These are phyloP conservation scores for Neurospora discreta DNA, from an alignment of 495 filamentous ascomycete species.

Conservation along the genomic window DNA sequence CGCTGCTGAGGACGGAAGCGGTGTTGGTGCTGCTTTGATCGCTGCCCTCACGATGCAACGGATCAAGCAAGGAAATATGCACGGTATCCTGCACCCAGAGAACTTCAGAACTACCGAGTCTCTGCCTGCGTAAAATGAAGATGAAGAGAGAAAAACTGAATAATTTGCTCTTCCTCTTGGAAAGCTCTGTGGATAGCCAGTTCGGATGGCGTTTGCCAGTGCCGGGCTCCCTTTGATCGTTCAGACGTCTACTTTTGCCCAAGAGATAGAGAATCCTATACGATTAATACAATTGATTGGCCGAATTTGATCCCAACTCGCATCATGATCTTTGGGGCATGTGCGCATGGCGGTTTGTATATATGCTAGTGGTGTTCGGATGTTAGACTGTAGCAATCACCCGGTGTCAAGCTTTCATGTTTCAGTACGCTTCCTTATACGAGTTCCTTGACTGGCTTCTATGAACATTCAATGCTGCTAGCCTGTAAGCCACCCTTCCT, in stretches of 20 bases:
- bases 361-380: background rate
- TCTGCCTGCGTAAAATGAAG: background rate
- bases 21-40: slow-evolving; percentile 93
- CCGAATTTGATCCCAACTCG: background rate
- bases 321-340: background rate
- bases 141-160: background rate
- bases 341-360: background rate
- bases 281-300: background rate
- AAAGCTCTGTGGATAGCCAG: background rate
- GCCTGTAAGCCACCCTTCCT: background rate
- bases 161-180: background rate
- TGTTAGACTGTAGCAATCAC: background rate
- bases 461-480: background rate
- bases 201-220: background rate
- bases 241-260: background rate
- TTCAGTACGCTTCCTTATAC: background rate
- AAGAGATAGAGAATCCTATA: background rate
- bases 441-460: background rate
- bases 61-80: slow-evolving; percentile 64
- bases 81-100: slow-evolving; percentile 66
- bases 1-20: slow-evolving; percentile 85
- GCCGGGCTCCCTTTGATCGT: background rate
- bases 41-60: slow-evolving; percentile 86
- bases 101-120: slow-evolving; percentile 28
- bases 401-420: background rate